Percentiles rank a stretch among this genome's conserved stretches.
Evolutionary conservation across 805 yeast species (phyloP).

Genomic region (Candida maltosa): DNA sequence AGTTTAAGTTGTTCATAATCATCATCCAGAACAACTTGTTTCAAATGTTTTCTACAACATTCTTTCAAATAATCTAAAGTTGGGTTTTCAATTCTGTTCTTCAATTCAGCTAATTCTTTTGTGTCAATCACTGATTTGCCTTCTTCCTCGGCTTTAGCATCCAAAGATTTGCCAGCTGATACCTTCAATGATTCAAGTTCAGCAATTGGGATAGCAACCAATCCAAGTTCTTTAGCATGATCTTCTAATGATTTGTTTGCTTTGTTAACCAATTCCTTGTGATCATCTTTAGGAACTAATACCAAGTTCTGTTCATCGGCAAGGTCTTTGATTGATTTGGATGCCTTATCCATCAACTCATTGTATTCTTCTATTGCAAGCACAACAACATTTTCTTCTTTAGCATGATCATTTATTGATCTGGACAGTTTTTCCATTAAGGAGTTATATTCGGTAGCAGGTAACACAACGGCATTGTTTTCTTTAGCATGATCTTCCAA

Average conservation of each 20-base stretch:
- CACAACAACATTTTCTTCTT: conserved; percentile 3
- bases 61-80: conserved; percentile 22
- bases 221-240: conserved; percentile 1
- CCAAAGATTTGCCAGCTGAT: conserved; percentile 15
- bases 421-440: conserved; percentile 1
- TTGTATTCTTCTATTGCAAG: conserved; percentile 12
- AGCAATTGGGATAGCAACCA: conserved; percentile 6
- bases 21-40: conserved; percentile 8
- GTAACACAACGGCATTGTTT: conserved; percentile 8
- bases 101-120: conserved; percentile 7
- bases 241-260: conserved; percentile 3
- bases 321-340: conserved; percentile 4
- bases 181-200: conserved; percentile 11
- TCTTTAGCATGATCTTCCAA: conserved; percentile 14
- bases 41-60: conserved; percentile 9
- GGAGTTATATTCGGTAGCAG: conserved; percentile 5
- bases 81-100: conserved; percentile 19
- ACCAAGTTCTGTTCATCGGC: conserved; percentile 6
- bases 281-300: conserved; percentile 2
- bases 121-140: conserved; percentile 15
- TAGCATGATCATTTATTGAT: conserved; percentile 10
- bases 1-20: conserved; percentile 10
- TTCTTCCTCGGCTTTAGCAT: conserved; percentile 16
- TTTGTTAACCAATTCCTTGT: conserved; percentile 3
- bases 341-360: conserved; percentile 3